These are phyloP conservation scores for Volvox carteri DNA, from an alignment of 163 green algal genomes.

Conservation along the genomic window DNA sequence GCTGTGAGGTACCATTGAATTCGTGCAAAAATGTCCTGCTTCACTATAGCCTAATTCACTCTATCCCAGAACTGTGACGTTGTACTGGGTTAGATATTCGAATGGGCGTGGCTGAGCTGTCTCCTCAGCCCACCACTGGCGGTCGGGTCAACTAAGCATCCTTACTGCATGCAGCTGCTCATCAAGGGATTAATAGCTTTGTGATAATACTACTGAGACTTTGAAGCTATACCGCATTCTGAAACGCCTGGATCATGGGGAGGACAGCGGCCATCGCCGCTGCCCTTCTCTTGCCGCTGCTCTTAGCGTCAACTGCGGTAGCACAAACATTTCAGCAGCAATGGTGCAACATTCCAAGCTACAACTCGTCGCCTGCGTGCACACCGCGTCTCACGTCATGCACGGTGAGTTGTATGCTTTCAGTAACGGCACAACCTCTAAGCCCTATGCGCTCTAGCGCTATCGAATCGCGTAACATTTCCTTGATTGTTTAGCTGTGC, in stretches of 20 bases:
- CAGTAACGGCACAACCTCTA: constrained; percentile 22
- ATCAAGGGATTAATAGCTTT: neutral
- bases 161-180: neutral
- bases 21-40: neutral
- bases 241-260: constrained; percentile 13
- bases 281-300: constrained; percentile 42
- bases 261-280: constrained; percentile 40
- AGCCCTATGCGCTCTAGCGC: neutral
- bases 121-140: constrained; percentile 20
- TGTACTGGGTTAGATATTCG: constrained; percentile 24
- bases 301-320: neutral
- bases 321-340: neutral
- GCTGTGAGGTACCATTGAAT: neutral
- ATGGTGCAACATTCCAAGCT: constrained; percentile 18
- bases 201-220: neutral
- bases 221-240: neutral
- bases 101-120: constrained; percentile 33
- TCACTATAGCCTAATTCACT: neutral
- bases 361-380: constrained; percentile 9
- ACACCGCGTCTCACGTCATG: neutral
- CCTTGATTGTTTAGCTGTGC: no score
- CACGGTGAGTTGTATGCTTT: constrained; percentile 11
- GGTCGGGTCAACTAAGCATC: constrained; percentile 31
- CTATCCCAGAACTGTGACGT: constrained; percentile 20
- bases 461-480: no score